phyloP scores from a whole-genome alignment of 805 yeast genomes.

The Metschnikowia sp. region DNA sequence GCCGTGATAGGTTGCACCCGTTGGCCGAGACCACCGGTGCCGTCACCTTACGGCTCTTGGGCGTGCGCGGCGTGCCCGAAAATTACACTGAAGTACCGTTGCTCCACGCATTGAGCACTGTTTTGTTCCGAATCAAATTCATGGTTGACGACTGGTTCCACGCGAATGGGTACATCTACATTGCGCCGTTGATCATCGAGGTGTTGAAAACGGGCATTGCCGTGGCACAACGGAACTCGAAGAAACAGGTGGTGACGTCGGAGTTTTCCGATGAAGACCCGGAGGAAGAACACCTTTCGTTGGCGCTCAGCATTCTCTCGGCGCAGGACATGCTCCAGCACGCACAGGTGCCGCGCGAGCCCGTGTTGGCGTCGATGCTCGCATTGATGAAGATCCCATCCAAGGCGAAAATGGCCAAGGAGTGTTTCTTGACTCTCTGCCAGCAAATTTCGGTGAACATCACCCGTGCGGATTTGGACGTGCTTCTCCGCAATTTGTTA shows the following conservation, averaged over 20 bases:
- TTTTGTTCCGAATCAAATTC: constrained; percentile 73
- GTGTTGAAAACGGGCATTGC: constrained; percentile 65
- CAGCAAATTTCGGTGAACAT: constrained; percentile 70
- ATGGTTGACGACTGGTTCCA: constrained; percentile 71
- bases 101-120: constrained; percentile 54
- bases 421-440: constrained; percentile 72
- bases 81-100: constrained; percentile 50
- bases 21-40: constrained; percentile 59
- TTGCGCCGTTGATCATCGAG: constrained; percentile 68
- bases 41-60: constrained; percentile 60
- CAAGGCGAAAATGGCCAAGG: constrained; percentile 78
- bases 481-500: constrained; percentile 55
- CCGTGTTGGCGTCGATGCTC: constrained; percentile 59
- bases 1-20: constrained; percentile 47
- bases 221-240: constrained; percentile 50
- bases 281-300: constrained; percentile 81
- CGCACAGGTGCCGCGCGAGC: constrained; percentile 63
- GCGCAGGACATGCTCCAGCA: constrained; percentile 66
- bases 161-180: constrained; percentile 62
- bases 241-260: constrained; percentile 48
- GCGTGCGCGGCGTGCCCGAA: constrained; percentile 44
- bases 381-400: constrained; percentile 69
- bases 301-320: constrained; percentile 72
- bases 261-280: constrained; percentile 79
- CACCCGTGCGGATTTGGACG: constrained; percentile 50